These are phyloP conservation scores for Catenaria anguillulae DNA, from an alignment of 371 early-diverging fungal genomes.

Conservation along the genomic window DNA sequence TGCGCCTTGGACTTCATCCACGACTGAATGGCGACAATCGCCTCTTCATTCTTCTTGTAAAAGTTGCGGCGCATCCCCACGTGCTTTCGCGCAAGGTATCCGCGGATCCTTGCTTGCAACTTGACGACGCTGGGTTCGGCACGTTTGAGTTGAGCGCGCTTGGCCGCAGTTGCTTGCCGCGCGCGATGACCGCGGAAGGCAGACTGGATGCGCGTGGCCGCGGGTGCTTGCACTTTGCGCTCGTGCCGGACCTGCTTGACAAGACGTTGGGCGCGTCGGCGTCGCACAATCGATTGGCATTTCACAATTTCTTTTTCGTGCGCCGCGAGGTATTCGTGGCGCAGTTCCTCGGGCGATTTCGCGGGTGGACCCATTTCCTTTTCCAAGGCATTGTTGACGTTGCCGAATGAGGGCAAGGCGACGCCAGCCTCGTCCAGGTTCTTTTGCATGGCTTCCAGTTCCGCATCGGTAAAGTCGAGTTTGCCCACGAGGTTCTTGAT, in stretches of 20 bases:
- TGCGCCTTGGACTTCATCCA: conserved; percentile 4
- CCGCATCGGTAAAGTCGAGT: conserved; percentile 78
- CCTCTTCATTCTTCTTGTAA: conserved; percentile 1
- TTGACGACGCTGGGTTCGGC: conserved; percentile 27
- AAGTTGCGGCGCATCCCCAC: not conserved
- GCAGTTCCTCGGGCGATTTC: conserved; percentile 18
- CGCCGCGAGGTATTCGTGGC: conserved; percentile 8
- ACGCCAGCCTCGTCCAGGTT: conserved; percentile 65
- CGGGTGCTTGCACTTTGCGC: conserved; percentile 2
- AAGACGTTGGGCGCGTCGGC: conserved; percentile 15
- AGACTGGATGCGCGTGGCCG: not conserved
- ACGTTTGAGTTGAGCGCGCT: conserved; percentile 21
- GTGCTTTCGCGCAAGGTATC: conserved; percentile 34
- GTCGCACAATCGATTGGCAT: conserved; percentile 26
- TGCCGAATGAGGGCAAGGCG: conserved; percentile 66
- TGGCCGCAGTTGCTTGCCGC: conserved; percentile 18
- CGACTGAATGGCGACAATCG: conserved; percentile 1
- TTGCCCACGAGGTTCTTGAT: conserved; percentile 86
- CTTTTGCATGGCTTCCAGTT: conserved; percentile 64
- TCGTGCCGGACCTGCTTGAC: not conserved
- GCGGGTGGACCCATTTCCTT: conserved; percentile 37
- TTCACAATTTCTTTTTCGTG: conserved; percentile 28
- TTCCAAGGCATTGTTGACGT: conserved; percentile 50
- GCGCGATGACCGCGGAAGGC: conserved; percentile 6
- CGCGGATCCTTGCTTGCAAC: conserved; percentile 44